Evolutionary conservation across 805 yeast species (phyloP).

Genomic region (Hyphopichia homilentoma): DNA sequence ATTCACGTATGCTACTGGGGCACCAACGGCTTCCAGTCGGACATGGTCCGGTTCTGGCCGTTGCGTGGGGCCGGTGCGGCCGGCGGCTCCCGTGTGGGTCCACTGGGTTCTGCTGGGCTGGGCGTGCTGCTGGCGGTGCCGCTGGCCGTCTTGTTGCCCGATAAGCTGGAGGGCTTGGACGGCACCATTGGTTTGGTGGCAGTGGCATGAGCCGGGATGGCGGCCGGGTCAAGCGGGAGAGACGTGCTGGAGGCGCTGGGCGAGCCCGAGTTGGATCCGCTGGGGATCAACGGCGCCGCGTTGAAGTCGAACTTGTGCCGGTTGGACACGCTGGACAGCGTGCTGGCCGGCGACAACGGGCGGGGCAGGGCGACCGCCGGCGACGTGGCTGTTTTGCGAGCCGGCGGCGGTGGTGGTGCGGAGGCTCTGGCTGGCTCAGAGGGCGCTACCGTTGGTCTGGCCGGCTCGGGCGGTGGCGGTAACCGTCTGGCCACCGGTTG

Average conservation of each 20-base stretch:
- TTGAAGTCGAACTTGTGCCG: no score
- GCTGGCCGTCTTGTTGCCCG: conserved; percentile 14
- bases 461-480: conserved; percentile 6
- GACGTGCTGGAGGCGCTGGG: conserved; percentile 11
- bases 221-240: conserved; percentile 6
- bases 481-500: conserved; percentile 17
- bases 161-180: conserved; percentile 27
- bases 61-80: conserved; percentile 13
- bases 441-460: no score
- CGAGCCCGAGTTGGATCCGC: conserved; percentile 5
- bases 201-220: conserved; percentile 1
- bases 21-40: conserved; percentile 50
- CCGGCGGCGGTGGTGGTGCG: conserved; percentile 10
- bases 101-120: no score
- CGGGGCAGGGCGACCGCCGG: conserved; percentile 21
- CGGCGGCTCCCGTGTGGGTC: no score
- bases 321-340: no score
- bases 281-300: no score
- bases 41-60: conserved; percentile 17
- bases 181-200: conserved; percentile 34
- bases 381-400: no score
- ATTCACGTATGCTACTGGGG: conserved; percentile 48
- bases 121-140: conserved; percentile 2
- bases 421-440: no score
- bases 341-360: conserved; percentile 35